Percentiles rank a stretch among this genome's conserved stretches.
Conservation (phyloP, 306 rosid genomes). For the Dicorynia guianensis region DNA sequence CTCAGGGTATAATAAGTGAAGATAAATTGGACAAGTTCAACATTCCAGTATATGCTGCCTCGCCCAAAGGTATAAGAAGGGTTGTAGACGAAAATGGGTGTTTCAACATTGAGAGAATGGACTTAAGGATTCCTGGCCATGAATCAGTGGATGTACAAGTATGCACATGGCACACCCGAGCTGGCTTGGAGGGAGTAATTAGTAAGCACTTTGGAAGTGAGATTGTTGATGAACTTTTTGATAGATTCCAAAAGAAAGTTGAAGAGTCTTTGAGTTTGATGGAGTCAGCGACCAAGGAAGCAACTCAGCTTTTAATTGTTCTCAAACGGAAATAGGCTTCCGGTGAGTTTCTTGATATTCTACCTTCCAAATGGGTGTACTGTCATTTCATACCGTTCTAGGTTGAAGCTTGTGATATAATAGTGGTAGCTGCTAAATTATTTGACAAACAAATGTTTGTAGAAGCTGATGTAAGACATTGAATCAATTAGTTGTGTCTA, state of each 20-base stretch:
- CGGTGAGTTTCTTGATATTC: neutral
- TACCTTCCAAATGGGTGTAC: neutral
- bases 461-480: too few relatives aligned
- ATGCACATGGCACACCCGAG: neutral
- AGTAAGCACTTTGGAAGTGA: slow-evolving; percentile 23
- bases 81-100: slow-evolving; percentile 12
- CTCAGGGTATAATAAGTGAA: slow-evolving; percentile 28
- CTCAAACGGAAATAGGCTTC: neutral
- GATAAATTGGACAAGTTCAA: slow-evolving; percentile 31
- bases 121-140: neutral
- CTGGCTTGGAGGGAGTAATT: neutral
- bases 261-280: neutral
- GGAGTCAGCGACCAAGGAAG: neutral
- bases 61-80: neutral
- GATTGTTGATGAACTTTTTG: slow-evolving; percentile 16
- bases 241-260: neutral
- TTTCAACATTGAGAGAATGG: slow-evolving; percentile 35
- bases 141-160: neutral
- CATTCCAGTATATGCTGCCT: neutral
- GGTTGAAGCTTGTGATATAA: too few relatives aligned
- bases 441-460: too few relatives aligned
- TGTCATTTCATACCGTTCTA: too few relatives aligned
- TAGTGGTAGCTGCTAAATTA: too few relatives aligned
- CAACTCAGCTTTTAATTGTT: neutral
- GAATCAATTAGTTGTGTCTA: too few relatives aligned